Base-by-base conservation (phyloP, 2,329 filamentous ascomycete genomes). In the Neonectria neomacrospora region DNA sequence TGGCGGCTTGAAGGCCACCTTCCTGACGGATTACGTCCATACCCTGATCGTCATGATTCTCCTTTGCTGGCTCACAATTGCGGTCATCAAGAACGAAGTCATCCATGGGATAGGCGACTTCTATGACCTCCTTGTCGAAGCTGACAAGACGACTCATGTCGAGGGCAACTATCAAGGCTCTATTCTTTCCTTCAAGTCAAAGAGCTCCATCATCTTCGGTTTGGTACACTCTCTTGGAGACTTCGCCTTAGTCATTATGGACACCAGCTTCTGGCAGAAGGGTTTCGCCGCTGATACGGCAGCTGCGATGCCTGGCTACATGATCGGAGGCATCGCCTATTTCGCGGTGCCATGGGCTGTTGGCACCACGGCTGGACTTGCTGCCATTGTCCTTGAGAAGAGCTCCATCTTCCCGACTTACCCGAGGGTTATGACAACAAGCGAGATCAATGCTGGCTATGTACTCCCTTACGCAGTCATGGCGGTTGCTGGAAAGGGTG, bases 211-310 rank as follows among this genome's bases (percentile, higher is more conserved):
- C 18, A 91, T 69, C 56, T 51, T 73, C 68, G 61, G 59, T 30
- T 45, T 28, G 23, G 59, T 65, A 3, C 54, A 58, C 32, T 62
- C 58, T 3, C 89, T 93, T 47, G 91, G 91, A 44, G 92, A 93
- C 77, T 94, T 93, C 63, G 89, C 83, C 66, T 91, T 90, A 2
- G 91, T 94, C 2, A 94, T 94, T 80, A 83, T 91, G 54, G 92
- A 94, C 74, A 93, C 93, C 67, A 89, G 90, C 12, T 95, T 94
- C 81, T 95, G 93, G 81, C 94, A 95, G 82, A 95, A 96, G 77
- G 92, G 92, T 9, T 95, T 96, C 72, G 91, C 92, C 11, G 92
- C 93, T 0, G 90, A 88, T 22, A 91, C 92, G 3, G 90, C 93
- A 1, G 89, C 94, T 67, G 93, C 92, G 2, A 86, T 96, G 5